These are phyloP conservation scores for Tephrocybe sp. DNA, from an alignment of 768 basidiomycete genomes.

Conservation along the genomic window DNA sequence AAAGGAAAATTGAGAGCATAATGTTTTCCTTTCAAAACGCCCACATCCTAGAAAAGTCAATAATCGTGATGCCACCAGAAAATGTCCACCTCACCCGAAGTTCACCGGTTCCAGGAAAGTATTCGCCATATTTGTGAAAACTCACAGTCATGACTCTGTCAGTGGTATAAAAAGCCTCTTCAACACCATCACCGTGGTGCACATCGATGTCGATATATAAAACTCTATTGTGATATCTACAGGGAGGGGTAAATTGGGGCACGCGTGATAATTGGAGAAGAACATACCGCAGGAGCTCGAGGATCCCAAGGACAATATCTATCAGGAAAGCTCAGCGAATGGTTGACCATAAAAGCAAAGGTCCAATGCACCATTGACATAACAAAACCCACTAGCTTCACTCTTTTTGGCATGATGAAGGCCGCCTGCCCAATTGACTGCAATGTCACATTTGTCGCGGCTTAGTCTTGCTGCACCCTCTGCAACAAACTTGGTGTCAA, in stretches of 20 bases:
- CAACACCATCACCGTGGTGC: slow-evolving; percentile 98
- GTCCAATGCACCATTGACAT: slow-evolving; percentile 77
- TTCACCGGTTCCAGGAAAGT: slow-evolving; percentile 99
- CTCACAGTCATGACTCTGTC: slow-evolving; percentile 98
- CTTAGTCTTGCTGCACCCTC: slow-evolving; percentile 97
- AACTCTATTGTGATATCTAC: slow-evolving; percentile 89
- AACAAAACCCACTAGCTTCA: slow-evolving; percentile 98
- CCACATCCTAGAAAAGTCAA: slow-evolving; percentile 66
- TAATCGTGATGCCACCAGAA: slow-evolving; percentile 1
- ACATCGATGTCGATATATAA: slow-evolving; percentile 99
- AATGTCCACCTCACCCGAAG: slow-evolving; percentile 59
- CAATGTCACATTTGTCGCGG: slow-evolving; percentile 97
- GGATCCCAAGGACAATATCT: slow-evolving; percentile 97
- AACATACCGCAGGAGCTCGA: slow-evolving; percentile 83
- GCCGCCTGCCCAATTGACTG: slow-evolving; percentile 98
- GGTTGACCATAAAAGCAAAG: slow-evolving; percentile 14
- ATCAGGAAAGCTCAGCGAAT: background rate
- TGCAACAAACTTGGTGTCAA: slow-evolving; percentile 29
- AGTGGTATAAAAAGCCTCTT: slow-evolving; percentile 99
- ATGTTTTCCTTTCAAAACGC: slow-evolving; percentile 91
- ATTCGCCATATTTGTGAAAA: slow-evolving; percentile 99
- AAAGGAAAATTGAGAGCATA: slow-evolving; percentile 95
- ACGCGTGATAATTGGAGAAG: background rate
- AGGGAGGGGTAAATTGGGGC: background rate
- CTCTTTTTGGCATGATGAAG: slow-evolving; percentile 99